Evolutionary conservation across 371 early-diverging fungal genomes (phyloP).

Genomic region (Phascolomyces articulosus): DNA sequence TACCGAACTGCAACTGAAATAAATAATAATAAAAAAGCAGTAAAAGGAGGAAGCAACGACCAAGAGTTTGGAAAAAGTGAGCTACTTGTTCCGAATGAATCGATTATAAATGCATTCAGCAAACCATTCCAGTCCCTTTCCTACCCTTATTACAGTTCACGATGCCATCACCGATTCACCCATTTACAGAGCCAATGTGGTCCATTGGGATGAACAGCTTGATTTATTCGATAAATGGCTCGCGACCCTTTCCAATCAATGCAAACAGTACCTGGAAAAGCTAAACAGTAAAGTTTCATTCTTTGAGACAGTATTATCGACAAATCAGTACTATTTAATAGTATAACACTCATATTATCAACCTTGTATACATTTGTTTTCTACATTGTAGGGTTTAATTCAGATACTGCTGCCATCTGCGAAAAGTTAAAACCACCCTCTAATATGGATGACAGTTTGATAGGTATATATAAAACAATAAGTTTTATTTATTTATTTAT

Average conservation of each 20-base stretch:
- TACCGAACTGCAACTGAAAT: neutral
- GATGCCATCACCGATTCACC: constrained; percentile 71
- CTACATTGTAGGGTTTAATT: constrained; percentile 7
- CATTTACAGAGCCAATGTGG: constrained; percentile 61
- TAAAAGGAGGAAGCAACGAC: neutral
- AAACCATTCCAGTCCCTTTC: constrained; percentile 14
- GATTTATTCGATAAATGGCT: constrained; percentile 67
- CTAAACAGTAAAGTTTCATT: constrained; percentile 38
- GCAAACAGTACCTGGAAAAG: constrained; percentile 47
- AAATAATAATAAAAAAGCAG: neutral
- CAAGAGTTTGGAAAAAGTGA: neutral
- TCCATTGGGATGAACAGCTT: constrained; percentile 68
- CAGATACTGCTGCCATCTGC: constrained; percentile 19
- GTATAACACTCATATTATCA: no score
- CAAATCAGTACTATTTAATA: no score
- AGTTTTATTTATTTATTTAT: no score
- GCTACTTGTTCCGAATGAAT: neutral
- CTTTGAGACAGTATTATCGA: neutral
- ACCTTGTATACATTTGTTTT: neutral
- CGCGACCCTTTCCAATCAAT: constrained; percentile 42
- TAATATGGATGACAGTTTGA: constrained; percentile 32
- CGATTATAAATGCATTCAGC: constrained; percentile 3
- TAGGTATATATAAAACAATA: constrained; percentile 20
- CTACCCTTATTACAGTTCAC: constrained; percentile 30
- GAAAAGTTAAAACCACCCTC: constrained; percentile 32